Evolutionary conservation across 306 rosid genomes (phyloP).

Genomic region (Prunus armeniaca): DNA sequence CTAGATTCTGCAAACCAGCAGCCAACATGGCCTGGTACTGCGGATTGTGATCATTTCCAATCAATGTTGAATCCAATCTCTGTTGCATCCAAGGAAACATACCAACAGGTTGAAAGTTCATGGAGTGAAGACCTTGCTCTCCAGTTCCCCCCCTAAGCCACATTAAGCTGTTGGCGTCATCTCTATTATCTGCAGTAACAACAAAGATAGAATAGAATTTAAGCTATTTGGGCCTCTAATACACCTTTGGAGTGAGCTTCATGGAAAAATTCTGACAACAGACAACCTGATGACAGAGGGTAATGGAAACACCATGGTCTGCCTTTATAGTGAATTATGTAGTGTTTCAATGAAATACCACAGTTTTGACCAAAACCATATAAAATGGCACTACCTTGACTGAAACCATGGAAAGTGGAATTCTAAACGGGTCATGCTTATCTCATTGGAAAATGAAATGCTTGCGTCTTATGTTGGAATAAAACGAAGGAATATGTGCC

Average conservation of each 20-base stretch:
- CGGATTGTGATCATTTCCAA: constrained; percentile 62
- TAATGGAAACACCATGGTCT: not conserved
- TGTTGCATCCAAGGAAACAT: constrained; percentile 85
- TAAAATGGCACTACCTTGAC: not conserved
- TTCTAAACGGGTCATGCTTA: not conserved
- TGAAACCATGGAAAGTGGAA: not conserved
- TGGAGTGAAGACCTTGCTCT: constrained; percentile 60
- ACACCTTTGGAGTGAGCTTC: not conserved
- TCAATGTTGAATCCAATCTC: constrained; percentile 59
- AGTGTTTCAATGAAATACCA: not conserved
- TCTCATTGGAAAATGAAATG: not conserved
- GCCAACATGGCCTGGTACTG: constrained; percentile 81
- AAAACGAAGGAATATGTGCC: not conserved
- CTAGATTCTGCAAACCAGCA: constrained; percentile 62
- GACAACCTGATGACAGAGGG: not conserved
- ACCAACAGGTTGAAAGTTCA: constrained; percentile 66
- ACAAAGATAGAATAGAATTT: constrained; percentile 11
- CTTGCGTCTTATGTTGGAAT: not conserved
- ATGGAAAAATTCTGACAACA: no score
- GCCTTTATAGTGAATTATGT: not conserved
- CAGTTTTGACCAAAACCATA: not conserved
- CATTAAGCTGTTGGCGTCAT: constrained; percentile 73
- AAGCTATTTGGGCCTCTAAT: not conserved
- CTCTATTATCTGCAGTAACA: constrained; percentile 64
- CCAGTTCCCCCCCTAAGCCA: constrained; percentile 71